These are phyloP conservation scores for Zizania latifolia DNA, from an alignment of 176 grass and related monocot species.

Conservation along the genomic window DNA sequence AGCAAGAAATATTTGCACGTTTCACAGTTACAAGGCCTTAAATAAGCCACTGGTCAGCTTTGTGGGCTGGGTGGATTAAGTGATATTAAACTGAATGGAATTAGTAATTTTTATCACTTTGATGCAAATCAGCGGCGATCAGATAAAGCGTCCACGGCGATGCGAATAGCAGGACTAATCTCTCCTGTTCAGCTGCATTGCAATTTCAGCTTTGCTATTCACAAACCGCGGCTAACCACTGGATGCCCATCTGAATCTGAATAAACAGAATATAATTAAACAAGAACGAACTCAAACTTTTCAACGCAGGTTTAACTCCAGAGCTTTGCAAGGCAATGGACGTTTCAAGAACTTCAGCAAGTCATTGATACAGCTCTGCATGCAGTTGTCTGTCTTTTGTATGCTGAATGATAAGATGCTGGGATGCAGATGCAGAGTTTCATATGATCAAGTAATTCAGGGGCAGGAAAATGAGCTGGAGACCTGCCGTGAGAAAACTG, in stretches of 20 bases:
- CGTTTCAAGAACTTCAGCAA: not conserved
- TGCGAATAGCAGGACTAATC: not conserved
- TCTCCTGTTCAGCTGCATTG: not conserved
- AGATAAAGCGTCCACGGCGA: not conserved
- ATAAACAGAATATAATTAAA: not conserved
- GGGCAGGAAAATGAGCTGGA: not conserved
- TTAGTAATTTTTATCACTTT: not conserved
- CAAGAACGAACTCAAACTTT: not conserved
- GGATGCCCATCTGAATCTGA: too few species aligned
- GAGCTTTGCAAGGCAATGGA: not conserved
- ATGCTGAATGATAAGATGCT: not conserved
- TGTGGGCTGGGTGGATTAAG: too few species aligned
- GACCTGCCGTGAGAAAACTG: conserved; percentile 32
- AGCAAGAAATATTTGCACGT: too few species aligned
- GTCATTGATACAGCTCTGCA: not conserved
- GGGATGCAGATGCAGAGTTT: not conserved
- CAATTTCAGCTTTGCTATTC: not conserved
- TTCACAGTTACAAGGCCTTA: too few species aligned
- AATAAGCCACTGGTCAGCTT: too few species aligned
- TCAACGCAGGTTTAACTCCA: not conserved
- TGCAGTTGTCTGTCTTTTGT: not conserved
- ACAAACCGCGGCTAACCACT: too few species aligned
- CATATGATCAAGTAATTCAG: not conserved
- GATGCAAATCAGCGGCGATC: not conserved
- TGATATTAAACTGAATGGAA: too few species aligned